Conservation (phyloP, 176 grass and related monocot species). For the Paspalum vaginatum region DNA sequence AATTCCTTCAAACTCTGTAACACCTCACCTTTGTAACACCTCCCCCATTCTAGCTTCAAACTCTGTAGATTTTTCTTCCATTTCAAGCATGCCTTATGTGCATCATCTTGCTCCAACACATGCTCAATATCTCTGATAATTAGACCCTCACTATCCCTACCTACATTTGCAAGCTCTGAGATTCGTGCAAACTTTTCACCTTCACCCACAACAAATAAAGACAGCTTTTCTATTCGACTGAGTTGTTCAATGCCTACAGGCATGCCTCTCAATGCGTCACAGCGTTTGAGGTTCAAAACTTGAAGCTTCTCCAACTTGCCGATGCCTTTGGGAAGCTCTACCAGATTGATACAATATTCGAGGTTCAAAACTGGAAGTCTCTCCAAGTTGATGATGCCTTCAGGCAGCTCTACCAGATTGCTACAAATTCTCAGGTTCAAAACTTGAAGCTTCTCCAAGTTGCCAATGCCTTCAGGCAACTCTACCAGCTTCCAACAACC, state of each 20-base stretch:
- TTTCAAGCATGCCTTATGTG: not conserved
- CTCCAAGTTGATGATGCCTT: too few species aligned
- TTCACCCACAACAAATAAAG: not conserved
- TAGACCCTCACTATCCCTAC: not conserved
- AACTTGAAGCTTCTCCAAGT: not conserved
- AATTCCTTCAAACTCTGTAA: too few species aligned
- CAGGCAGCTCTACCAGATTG: not conserved
- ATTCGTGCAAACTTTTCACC: not conserved
- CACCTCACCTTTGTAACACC: not conserved
- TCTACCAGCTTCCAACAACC: not conserved
- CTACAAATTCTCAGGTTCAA: not conserved
- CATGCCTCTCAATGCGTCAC: too few species aligned
- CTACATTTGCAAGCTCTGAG: slow-evolving; percentile 3
- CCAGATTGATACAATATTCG: too few species aligned
- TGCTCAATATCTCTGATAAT: not conserved
- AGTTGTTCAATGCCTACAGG: not conserved
- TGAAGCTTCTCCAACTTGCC: not conserved
- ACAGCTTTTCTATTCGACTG: not conserved
- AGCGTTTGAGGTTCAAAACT: too few species aligned
- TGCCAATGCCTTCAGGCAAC: not conserved
- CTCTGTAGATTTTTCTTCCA: not conserved
- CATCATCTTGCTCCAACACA: not conserved
- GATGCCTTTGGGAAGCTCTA: not conserved
- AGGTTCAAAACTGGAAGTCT: too few species aligned
- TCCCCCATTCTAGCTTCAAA: too few species aligned